These are phyloP conservation scores for Candida neerlandica DNA, from an alignment of 1,139 yeast genomes.

Conservation along the genomic window DNA sequence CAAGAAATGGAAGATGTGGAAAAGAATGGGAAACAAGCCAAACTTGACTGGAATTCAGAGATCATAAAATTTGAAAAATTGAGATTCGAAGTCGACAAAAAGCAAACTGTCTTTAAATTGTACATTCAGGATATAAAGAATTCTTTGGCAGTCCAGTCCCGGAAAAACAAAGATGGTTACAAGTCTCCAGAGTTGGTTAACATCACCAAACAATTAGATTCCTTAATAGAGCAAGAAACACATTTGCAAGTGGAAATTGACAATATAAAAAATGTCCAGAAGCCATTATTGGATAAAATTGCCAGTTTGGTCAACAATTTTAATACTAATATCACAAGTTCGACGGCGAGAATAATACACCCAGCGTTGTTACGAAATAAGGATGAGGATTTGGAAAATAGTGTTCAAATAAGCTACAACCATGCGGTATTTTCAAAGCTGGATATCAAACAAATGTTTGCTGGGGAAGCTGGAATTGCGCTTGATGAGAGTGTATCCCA, in stretches of 20 bases:
- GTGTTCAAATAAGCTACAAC: slow-evolving; percentile 20
- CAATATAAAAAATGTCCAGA: slow-evolving; percentile 33
- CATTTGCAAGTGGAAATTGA: slow-evolving; percentile 25
- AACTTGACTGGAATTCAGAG: background rate
- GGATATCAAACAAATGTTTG: slow-evolving; percentile 25
- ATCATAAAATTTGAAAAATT: slow-evolving; percentile 23
- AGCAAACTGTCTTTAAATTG: slow-evolving; percentile 26
- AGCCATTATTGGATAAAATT: slow-evolving; percentile 43
- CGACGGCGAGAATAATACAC: slow-evolving; percentile 10
- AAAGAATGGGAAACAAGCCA: background rate
- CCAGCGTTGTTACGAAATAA: slow-evolving; percentile 7
- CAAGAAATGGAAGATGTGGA: background rate
- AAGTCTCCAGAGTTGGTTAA: slow-evolving; percentile 22
- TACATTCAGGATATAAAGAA: slow-evolving; percentile 29
- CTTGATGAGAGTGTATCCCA: slow-evolving; percentile 24
- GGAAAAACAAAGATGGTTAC: slow-evolving; percentile 21
- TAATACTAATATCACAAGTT: slow-evolving; percentile 20
- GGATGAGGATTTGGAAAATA: slow-evolving; percentile 12
- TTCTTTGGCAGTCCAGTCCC: slow-evolving; percentile 21
- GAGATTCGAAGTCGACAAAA: slow-evolving; percentile 30
- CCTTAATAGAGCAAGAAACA: slow-evolving; percentile 21
- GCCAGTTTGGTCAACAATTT: slow-evolving; percentile 28
- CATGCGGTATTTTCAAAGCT: slow-evolving; percentile 24
- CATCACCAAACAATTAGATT: slow-evolving; percentile 21
- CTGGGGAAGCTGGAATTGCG: slow-evolving; percentile 11